Evolutionary conservation across 2,329 filamentous ascomycete species (phyloP), one percentile per base, ranked within the genome.

Genomic region (Diaporthe citriasiana): DNA sequence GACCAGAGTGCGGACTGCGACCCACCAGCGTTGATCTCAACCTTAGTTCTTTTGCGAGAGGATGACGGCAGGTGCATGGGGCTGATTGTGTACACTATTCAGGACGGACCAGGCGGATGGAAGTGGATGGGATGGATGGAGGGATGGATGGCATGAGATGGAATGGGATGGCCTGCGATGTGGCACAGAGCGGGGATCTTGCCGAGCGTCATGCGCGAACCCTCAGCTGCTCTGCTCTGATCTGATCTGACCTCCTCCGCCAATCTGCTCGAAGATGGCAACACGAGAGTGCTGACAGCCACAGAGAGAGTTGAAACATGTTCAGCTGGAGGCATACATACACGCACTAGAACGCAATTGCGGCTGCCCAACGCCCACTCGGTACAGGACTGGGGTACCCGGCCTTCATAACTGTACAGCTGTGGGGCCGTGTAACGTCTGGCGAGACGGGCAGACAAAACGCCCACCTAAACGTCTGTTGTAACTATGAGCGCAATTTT

Each of bases 21-120:
- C 60, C 68, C 53, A 38, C 56, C 68, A 40, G 56, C 53, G 68
- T 40, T 70, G 68, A 70, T 70, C 68, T 70, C 68, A 70, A 70
- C 68, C 68, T 70, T 47, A 57, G 53, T 47, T 35, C 27, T 70
- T 25, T 15, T 8, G 42, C n/a, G 42, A 50, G 38, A 47, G 68
- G n/a, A 57, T 57, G n/a, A 55, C 33, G 60, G 25, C 19, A 25
- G n/a, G 27, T 4, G 45, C 60, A 47, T 50, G 30, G 60, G 42
- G 40, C 53, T 35, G 53, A 9, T 35, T 38, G 40, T 9, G 25
- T 63, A 33, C n/a, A 9, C 9, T 35, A 4, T 9, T 35, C 33
- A 9, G 57, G 57, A 45, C 57, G 57, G 40, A 33, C 57, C 38
- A 63, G 57, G 38, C 38, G 57, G 38, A 45, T 63, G 57, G 35